Evolutionary conservation across 306 rosid genomes (phyloP).

Genomic region (Cucumis cinereus): DNA sequence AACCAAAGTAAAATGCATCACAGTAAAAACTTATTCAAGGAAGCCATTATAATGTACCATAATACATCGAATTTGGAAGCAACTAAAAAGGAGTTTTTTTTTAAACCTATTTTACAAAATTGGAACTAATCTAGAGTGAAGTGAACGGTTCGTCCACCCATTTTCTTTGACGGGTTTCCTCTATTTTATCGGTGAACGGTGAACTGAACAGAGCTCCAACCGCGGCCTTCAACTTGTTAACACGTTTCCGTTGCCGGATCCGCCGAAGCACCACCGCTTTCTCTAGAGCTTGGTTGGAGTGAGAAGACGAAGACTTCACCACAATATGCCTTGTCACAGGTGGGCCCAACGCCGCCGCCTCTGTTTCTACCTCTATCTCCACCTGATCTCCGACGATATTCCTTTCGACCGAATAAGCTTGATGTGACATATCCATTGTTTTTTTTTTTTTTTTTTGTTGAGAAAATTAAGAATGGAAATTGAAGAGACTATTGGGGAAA

Average conservation of each 20-base stretch:
- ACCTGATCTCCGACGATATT: not conserved
- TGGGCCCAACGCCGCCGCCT: not conserved
- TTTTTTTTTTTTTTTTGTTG: not conserved
- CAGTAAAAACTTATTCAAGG: no score
- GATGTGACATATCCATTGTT: not conserved
- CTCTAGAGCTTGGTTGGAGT: slow-evolving; percentile 11
- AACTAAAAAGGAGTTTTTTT: not conserved
- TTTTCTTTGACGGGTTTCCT: slow-evolving; percentile 1
- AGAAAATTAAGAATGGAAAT: not conserved
- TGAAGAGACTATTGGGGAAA: not conserved
- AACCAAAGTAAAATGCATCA: no score
- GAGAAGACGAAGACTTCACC: slow-evolving; percentile 12
- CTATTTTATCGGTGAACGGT: not conserved
- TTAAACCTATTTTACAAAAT: not conserved
- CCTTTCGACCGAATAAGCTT: not conserved
- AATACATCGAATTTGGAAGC: not conserved
- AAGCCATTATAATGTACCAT: no score
- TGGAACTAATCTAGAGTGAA: slow-evolving; percentile 5
- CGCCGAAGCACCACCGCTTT: slow-evolving; percentile 29
- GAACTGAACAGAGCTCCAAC: slow-evolving; percentile 16
- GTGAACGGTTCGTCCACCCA: slow-evolving; percentile 39
- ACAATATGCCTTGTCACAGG: slow-evolving; percentile 17
- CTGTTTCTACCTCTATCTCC: not conserved
- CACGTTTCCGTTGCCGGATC: slow-evolving; percentile 29
- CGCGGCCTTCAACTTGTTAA: slow-evolving; percentile 13